Evolutionary conservation across 1,284 basidiomycete genomes (phyloP), one percentile per base, ranked within the genome.

Genomic region (Cutaneotrichosporon mucoides): DNA sequence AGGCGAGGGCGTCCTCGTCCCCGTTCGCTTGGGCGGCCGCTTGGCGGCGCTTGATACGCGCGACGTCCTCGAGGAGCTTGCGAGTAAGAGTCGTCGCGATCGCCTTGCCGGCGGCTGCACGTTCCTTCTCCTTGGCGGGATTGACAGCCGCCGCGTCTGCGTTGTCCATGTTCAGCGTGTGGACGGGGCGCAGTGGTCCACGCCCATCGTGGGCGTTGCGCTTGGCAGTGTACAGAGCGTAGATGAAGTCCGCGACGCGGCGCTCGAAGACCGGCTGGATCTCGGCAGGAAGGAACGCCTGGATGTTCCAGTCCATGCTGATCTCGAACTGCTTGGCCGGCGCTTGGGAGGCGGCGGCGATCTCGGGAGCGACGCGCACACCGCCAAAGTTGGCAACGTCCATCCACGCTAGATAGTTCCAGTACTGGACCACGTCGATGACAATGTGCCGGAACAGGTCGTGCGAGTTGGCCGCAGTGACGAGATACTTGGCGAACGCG

Each of bases 221-320:
- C 66, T 89, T 87, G 55, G 90, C 86, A 38, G 73, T 71, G 81
- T 89, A 95, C 67, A 97, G 82, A 68, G 92, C 89, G 61, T 90
- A 83, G 60, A 98, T 88, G 80, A 91, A 97, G 72, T 85, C 87
- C 46, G 90, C 89, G 15, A 97, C 81, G 43, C 86, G 82, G 11
- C 82, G 76, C 56, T 83, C 82, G 70, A 99, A 98, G 64, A 92
- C 85, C 9, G 83, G 79, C 69, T 95, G 94, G 37, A 95, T 81
- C 5, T 87, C 86, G 0, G 84, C 84, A 0, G 96, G 95, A 7
- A 99, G 84, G 82, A 97, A 98, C 0, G 85, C 84, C 62, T 88
- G 84, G 63, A 99, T 91, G 75, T 99, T 99, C 94, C 95, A 99
- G 62, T 86, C 84, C 89, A 94, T 92, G 69, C 92, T 89, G 59